Percentiles rank a stretch among this genome's conserved stretches.
phyloP scores from a whole-genome alignment of 2,329 filamentous ascomycete species.

The Scedosporium aurantiacum region DNA sequence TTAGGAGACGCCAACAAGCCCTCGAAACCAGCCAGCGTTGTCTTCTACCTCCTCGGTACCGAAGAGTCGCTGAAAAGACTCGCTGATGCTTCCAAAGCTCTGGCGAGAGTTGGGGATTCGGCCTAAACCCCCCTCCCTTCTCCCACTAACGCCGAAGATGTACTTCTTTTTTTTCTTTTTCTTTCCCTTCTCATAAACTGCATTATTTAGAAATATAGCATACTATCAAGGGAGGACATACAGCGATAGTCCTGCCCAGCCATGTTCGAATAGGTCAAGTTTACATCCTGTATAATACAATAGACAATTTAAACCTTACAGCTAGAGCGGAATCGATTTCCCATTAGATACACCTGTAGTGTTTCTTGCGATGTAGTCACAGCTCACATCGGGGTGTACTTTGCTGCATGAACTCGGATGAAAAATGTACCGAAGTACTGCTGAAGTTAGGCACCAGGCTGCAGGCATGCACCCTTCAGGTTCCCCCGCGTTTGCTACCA shows the following conservation, averaged over 20 bases:
- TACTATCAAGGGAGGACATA: neutral
- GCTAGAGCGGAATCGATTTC: neutral
- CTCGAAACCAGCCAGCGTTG: conserved; percentile 10
- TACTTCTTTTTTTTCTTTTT: neutral
- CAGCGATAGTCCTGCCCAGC: neutral
- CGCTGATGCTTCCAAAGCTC: conserved; percentile 3
- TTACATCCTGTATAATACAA: neutral
- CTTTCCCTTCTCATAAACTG: neutral
- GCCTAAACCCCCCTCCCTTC: neutral
- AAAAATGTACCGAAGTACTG: too few species aligned
- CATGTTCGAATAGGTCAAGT: neutral
- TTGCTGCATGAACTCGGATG: too few species aligned
- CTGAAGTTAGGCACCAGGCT: too few species aligned
- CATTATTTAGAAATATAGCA: neutral
- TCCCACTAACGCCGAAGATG: too few species aligned
- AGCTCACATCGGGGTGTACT: too few species aligned
- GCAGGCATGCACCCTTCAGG: too few species aligned
- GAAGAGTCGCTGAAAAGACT: conserved; percentile 18
- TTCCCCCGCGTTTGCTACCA: too few species aligned
- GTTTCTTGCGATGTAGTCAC: too few species aligned
- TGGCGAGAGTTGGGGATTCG: neutral
- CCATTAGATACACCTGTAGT: too few species aligned
- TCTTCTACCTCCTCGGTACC: conserved; percentile 23
- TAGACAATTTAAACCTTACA: neutral
- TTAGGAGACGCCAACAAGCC: conserved; percentile 7